Conservation (phyloP, 2,329 filamentous ascomycete species). For the Fusarium sp. region DNA sequence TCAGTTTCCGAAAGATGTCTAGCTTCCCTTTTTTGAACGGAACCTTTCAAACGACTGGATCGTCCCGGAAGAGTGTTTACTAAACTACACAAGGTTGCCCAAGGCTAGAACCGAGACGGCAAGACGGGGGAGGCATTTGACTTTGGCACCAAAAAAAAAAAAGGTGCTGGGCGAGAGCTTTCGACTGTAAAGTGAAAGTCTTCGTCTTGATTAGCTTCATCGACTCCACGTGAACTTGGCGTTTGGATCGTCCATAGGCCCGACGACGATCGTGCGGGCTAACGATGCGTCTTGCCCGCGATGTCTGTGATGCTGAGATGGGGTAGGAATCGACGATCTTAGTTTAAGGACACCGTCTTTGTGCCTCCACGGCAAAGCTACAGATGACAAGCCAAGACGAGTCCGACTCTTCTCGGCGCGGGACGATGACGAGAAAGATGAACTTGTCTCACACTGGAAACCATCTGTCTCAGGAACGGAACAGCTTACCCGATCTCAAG, state of each 20-base stretch:
- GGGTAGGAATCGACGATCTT: conserved; percentile 18
- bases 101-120: conserved; percentile 19
- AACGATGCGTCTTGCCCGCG: neutral
- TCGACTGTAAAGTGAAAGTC: neutral
- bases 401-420: neutral
- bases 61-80: conserved; percentile 2
- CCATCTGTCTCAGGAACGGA: conserved; percentile 19
- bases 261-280: conserved; percentile 5
- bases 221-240: conserved; percentile 23
- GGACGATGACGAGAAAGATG: neutral
- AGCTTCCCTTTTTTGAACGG: conserved; percentile 1
- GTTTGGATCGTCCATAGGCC: conserved; percentile 8
- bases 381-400: conserved; percentile 4
- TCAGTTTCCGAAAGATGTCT: conserved; percentile 22
- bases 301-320: conserved; percentile 4
- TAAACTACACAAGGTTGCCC: conserved; percentile 1
- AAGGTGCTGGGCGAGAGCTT: neutral
- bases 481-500: conserved; percentile 7
- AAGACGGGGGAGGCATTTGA: conserved; percentile 35
- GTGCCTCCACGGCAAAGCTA: neutral
- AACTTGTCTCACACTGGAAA: conserved; percentile 6
- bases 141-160: conserved; percentile 14
- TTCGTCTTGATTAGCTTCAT: conserved; percentile 15
- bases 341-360: neutral
- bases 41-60: conserved; percentile 1